phyloP scores from a whole-genome alignment of 2,329 filamentous ascomycete species.

The Epicoccum sorghinum region DNA sequence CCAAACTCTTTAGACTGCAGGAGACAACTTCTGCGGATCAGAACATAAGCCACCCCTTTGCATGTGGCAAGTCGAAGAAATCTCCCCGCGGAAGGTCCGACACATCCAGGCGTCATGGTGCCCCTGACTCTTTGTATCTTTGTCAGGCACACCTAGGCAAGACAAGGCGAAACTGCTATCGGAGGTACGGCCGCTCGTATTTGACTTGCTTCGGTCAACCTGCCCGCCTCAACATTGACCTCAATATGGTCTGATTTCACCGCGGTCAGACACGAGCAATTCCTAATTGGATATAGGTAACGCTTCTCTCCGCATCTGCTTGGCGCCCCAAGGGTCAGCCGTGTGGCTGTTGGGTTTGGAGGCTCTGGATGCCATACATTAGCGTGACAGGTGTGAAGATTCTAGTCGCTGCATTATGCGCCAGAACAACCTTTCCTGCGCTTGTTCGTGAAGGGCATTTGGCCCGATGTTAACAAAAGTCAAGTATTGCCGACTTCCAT shows the following conservation, averaged over 20 bases:
- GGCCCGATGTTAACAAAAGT: background rate
- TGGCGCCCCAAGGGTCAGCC: constrained; percentile 3
- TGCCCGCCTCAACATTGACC: background rate
- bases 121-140: constrained; percentile 7
- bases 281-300: background rate
- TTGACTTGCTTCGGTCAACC: background rate
- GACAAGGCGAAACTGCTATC: constrained; percentile 1
- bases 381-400: constrained; percentile 14
- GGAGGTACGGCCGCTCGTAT: constrained; percentile 1
- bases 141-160: constrained; percentile 1
- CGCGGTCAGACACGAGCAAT: background rate
- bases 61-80: background rate
- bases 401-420: constrained; percentile 7
- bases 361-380: constrained; percentile 3
- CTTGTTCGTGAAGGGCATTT: background rate
- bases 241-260: constrained; percentile 2
- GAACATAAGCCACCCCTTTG: background rate
- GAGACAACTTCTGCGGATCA: background rate
- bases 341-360: background rate
- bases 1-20: background rate
- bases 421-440: constrained; percentile 1
- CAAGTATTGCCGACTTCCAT: background rate
- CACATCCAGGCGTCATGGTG: background rate
- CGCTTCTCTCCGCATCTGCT: constrained; percentile 2
- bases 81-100: background rate